Base-by-base conservation (phyloP, 176 grass and related monocot genomes). In the Metroxylon sagu region DNA sequence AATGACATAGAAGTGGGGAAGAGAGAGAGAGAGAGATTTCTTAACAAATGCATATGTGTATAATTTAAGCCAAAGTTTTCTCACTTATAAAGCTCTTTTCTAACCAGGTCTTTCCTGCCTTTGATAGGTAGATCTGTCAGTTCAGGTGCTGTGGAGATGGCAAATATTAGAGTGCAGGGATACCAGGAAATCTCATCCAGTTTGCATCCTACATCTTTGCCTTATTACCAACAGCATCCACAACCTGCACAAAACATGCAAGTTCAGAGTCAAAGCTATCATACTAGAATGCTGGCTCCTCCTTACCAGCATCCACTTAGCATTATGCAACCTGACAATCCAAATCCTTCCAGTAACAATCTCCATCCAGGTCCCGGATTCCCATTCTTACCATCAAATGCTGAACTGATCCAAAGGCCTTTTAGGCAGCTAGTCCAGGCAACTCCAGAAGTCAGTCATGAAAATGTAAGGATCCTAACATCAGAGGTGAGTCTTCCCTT, bases 331-430 rank as follows among this genome's bases (percentile, higher is more conserved):
- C 71, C 70, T 49, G 29, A 60, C 29, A 70, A 66, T 67, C 58
- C 62, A 69, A 80, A 80, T 66, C 61, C 62, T 64, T 62, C 83
- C 55, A 39, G 48, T 17, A 50, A 28, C n/a, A 49, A 57, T 53
- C 48, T 72, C 64, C 80, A 28, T 39, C 75, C 70, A 70, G 62
- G 77, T 87, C 71, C 66, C 69, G 72, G 84, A 71, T 75, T 77
- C 61, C 51, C 64, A 66, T 18, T 60, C 31, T 56, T 78, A 16
- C 51, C 64, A 35, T 74, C 67, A 27, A 78, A 74, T 67, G 50
- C 60, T 64, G 74, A 64, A 54, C 74, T 49, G 55, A 30, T 70
- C 27, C 67, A 48, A 71, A 79, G 78, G 25, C 78, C 66, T 70
- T 29, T 55, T 48, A 18, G 59, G 48, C 83, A 57, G 48, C 69